Base-by-base conservation (phyloP, 2,329 filamentous ascomycete genomes). In the Hortaea sp. region DNA sequence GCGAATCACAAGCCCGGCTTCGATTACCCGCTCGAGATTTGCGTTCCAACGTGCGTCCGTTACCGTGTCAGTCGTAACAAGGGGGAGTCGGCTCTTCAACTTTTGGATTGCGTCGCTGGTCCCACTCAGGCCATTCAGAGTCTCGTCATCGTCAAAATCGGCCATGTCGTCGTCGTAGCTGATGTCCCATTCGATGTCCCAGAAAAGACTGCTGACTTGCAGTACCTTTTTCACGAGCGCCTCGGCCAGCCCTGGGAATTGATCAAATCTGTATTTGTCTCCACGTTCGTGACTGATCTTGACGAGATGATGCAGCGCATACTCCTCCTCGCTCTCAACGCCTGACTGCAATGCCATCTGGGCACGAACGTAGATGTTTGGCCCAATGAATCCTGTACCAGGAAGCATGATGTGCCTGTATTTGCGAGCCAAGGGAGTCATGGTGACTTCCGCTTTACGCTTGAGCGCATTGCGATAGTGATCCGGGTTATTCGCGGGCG, bases 281-380 rank as follows among this genome's bases (percentile, higher is more conserved):
- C 90, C 90, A 39, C 89, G 79, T 65, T 97, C 89, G 60, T 84
- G 92, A 0, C 89, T 95, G 29, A 97, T 95, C 63, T 95, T 94
- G 49, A 97, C 88, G 4, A 97, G 70, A 58, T 97, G 90, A 57
- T 94, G 88, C 7, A 97, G 72, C 0, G 88, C 90, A 66, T 94
- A 97, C n/a, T 87, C 82, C 58, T 95, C 85, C 62, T 98, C 90
- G 9, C 82, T 77, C 3, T 77, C 77, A 28, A 94, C 79, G 2
- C 80, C 79, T 10, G 88, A 95, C 51, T 85, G 84, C 28, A 98
- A 70, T 4, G 89, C 83, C 55, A 89, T 82, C 34, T 94, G 76
- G 52, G 88, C 94, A 39, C 89, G 82, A 42, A 90, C 83, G 61
- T 95, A 97, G 53, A 95, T 95, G 60, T 94, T 92, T 1, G 86